A percentile compares a stretch with the other conserved stretches of the same genome.
phyloP scores from a whole-genome alignment of 768 basidiomycete species.

The Naganishia vishniacii region DNA sequence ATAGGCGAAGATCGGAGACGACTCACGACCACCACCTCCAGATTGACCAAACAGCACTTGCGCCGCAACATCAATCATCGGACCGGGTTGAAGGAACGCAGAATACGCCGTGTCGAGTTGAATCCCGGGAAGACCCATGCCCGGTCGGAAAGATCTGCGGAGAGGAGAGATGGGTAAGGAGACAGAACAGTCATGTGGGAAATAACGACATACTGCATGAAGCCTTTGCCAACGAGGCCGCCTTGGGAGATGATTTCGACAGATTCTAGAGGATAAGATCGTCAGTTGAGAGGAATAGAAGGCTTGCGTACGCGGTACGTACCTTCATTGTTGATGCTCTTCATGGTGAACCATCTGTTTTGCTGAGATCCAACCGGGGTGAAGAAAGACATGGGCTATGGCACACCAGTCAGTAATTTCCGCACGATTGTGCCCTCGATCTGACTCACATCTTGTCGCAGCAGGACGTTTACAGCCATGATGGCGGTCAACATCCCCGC shows the following conservation, averaged over 20 bases:
- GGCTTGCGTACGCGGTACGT: constrained; percentile 12
- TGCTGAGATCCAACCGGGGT: constrained; percentile 38
- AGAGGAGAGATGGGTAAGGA: neutral
- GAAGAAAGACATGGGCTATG: constrained; percentile 17
- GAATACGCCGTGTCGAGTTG: constrained; percentile 47
- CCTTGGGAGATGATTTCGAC: constrained; percentile 37
- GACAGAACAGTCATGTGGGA: neutral
- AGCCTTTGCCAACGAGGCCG: constrained; percentile 46
- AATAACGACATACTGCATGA: constrained; percentile 40
- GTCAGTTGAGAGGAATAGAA: too few relatives aligned
- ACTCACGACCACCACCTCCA: constrained; percentile 34
- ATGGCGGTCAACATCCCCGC: constrained; percentile 37
- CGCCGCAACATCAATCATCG: constrained; percentile 42
- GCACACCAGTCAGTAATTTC: neutral
- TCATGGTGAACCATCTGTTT: constrained; percentile 44
- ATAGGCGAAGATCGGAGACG: neutral
- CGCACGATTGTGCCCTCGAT: neutral
- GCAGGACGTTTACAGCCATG: constrained; percentile 47
- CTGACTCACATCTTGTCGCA: constrained; percentile 28
- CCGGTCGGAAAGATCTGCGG: constrained; percentile 44
- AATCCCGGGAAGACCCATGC: constrained; percentile 40
- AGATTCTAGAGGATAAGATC: neutral
- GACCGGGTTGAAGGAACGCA: constrained; percentile 45
- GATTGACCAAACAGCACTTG: constrained; percentile 3
- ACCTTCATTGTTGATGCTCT: constrained; percentile 28